A percentile compares a stretch with the other conserved stretches of the same genome.
Evolutionary conservation across 1,284 basidiomycete species (phyloP).

Genomic region (Meripilus lineatus): DNA sequence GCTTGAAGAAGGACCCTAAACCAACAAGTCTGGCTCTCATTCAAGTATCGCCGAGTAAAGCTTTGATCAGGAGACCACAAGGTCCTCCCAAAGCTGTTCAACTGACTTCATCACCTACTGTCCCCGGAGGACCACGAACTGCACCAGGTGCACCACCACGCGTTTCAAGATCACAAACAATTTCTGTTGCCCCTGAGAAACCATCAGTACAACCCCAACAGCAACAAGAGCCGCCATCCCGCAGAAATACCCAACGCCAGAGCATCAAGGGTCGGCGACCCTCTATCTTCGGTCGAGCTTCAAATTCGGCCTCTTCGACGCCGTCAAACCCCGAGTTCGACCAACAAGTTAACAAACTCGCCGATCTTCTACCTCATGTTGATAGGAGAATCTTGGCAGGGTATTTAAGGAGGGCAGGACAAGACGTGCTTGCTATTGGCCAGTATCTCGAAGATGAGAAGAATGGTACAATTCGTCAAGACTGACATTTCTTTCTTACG

Average conservation of each 20-base stretch:
- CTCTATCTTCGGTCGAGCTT: constrained; percentile 39
- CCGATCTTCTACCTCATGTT: constrained; percentile 72
- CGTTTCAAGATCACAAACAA: constrained; percentile 61
- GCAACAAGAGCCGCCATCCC: constrained; percentile 10
- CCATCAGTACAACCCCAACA: constrained; percentile 15
- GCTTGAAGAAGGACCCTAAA: constrained; percentile 38
- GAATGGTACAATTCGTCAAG: constrained; percentile 53
- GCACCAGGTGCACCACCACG: constrained; percentile 61
- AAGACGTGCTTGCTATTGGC: constrained; percentile 80
- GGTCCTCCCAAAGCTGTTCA: constrained; percentile 31
- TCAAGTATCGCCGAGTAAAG: constrained; percentile 30
- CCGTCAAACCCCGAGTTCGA: constrained; percentile 46
- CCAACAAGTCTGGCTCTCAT: constrained; percentile 12
- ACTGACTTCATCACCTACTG: constrained; percentile 40
- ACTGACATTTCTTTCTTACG: no score
- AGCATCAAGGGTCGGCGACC: constrained; percentile 44
- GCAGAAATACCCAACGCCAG: constrained; percentile 30
- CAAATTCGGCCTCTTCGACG: constrained; percentile 7
- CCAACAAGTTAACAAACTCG: constrained; percentile 66
- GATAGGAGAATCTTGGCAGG: constrained; percentile 64
- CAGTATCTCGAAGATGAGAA: constrained; percentile 87
- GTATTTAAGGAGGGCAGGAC: constrained; percentile 70
- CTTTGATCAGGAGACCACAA: constrained; percentile 36
- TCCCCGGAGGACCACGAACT: constrained; percentile 75
- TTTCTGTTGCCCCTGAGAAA: constrained; percentile 41